A percentile compares a stretch with the other conserved stretches of the same genome.
Conservation (phyloP, 495 filamentous ascomycete genomes). For the Aspergillus olivimuriae region DNA sequence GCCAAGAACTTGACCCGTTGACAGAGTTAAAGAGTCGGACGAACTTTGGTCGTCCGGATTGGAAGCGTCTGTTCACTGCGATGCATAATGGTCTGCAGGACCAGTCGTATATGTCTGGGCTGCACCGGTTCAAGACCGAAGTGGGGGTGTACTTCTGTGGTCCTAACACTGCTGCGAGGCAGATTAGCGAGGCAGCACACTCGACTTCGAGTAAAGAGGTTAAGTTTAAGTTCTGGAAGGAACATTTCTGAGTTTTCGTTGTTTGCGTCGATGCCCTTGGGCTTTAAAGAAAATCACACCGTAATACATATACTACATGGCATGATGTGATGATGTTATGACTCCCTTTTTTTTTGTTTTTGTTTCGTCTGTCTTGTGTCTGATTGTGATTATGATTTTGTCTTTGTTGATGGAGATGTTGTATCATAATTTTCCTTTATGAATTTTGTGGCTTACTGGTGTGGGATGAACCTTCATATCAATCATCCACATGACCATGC, state of each 20-base stretch:
- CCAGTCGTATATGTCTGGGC: constrained; percentile 74
- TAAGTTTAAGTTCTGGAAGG: constrained; percentile 98
- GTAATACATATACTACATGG: neutral
- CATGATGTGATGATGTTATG: constrained; percentile 8
- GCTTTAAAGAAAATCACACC: too few relatives aligned
- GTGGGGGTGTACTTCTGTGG: constrained; percentile 99
- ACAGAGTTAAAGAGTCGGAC: constrained; percentile 86
- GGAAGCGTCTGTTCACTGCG: constrained; percentile 67
- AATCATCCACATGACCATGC: too few relatives aligned
- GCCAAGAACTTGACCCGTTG: constrained; percentile 77
- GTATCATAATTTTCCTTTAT: neutral
- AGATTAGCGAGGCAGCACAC: constrained; percentile 78
- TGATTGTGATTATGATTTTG: constrained; percentile 10
- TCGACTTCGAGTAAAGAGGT: constrained; percentile 66
- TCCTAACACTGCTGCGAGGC: constrained; percentile 68
- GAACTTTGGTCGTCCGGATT: constrained; percentile 95
- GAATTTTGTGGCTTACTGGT: neutral
- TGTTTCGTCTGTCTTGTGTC: constrained; percentile 5
- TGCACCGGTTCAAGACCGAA: constrained; percentile 68
- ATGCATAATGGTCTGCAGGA: constrained; percentile 86
- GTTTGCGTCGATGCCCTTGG: neutral
- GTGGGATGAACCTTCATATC: too few relatives aligned
- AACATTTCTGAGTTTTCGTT: constrained; percentile 57
- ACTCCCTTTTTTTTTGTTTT: constrained; percentile 1
- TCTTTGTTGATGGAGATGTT: neutral